phyloP scores from a whole-genome alignment of 2,329 filamentous ascomycete species.

The Nemania sp. region DNA sequence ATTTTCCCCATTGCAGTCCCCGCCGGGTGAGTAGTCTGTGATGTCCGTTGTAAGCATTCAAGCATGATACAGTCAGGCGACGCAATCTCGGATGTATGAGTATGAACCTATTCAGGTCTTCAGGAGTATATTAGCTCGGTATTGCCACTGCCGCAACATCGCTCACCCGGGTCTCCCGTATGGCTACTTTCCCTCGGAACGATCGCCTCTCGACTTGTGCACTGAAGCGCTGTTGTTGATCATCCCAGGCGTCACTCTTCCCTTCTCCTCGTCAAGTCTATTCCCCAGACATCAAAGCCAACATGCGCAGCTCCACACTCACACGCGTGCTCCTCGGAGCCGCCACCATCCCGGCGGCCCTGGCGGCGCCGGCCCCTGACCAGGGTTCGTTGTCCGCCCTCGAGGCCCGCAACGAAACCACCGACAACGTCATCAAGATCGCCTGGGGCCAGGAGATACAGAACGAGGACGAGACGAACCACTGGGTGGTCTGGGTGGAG shows the following conservation, averaged over 20 bases:
- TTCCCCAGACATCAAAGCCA: not conserved
- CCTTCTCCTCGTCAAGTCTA: not conserved
- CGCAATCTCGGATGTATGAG: not conserved
- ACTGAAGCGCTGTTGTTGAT: no score
- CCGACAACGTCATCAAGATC: not conserved
- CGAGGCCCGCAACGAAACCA: no score
- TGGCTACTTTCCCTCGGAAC: not conserved
- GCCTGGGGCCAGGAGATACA: conserved; percentile 10
- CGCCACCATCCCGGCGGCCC: not conserved
- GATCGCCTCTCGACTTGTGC: no score
- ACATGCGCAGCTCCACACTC: not conserved
- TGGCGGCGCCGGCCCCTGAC: not conserved
- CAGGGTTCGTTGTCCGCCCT: no score
- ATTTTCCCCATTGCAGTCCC: not conserved
- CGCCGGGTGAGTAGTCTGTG: not conserved
- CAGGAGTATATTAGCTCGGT: not conserved
- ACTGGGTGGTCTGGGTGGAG: conserved; percentile 15
- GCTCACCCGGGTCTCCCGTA: no score
- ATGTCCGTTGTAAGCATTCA: not conserved
- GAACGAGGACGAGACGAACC: not conserved
- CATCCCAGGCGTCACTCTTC: not conserved
- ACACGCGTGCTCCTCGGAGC: not conserved
- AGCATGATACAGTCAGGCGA: not conserved
- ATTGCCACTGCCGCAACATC: not conserved
- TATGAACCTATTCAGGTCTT: not conserved